These are phyloP conservation scores for Apiospora phragmitis DNA, from an alignment of 2,329 filamentous ascomycete species.

Conservation along the genomic window DNA sequence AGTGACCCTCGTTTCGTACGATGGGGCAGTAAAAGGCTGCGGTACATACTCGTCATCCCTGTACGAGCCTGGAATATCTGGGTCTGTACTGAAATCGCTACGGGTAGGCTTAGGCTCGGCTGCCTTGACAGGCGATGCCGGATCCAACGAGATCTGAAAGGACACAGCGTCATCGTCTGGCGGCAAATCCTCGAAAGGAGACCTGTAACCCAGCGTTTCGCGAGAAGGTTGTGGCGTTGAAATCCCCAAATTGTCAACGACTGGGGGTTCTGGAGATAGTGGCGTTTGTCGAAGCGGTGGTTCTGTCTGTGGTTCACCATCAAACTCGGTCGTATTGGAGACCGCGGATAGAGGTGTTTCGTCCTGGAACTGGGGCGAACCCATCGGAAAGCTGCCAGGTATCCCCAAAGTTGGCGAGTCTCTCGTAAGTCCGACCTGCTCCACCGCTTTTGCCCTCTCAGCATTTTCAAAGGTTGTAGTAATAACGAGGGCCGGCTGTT, in stretches of 20 bases:
- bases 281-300: conserved; percentile 38
- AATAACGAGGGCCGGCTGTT: conserved; percentile 21
- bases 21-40: conserved; percentile 37
- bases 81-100: conserved; percentile 25
- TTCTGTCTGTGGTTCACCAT: conserved; percentile 69
- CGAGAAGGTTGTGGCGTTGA: conserved; percentile 25
- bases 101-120: conserved; percentile 28
- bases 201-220: conserved; percentile 44
- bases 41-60: conserved; percentile 40
- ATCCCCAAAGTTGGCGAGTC: conserved; percentile 70
- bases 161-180: conserved; percentile 38
- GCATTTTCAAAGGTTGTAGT: conserved; percentile 18
- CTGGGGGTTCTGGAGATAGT: conserved; percentile 15
- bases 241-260: conserved; percentile 15
- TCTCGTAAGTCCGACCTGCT: conserved; percentile 18
- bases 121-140: conserved; percentile 24
- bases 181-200: conserved; percentile 50
- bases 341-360: conserved; percentile 58
- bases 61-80: conserved; percentile 32
- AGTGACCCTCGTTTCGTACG: conserved; percentile 49
- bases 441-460: background rate
- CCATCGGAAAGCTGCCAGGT: conserved; percentile 60
- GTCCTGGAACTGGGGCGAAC: conserved; percentile 40
- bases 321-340: conserved; percentile 69
- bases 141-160: conserved; percentile 42